Base-by-base conservation (phyloP, 140 eudicot species). In the Anethum foeniculum region DNA sequence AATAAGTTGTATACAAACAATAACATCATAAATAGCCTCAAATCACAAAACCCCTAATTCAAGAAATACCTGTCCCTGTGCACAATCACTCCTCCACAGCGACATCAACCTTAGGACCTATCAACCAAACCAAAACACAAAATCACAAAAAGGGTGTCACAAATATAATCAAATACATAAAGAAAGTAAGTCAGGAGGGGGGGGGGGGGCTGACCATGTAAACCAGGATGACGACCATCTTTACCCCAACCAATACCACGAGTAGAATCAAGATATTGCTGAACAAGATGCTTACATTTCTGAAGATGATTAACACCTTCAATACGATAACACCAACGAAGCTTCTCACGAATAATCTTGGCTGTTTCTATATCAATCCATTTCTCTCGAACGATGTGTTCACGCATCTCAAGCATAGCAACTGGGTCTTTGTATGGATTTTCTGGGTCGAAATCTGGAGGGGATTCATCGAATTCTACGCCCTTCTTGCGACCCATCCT, bases 191-290 rank as follows among this genome's bases (percentile, higher is more conserved):
- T n/a, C n/a, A 18, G 23, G 5, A 77, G 69, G 0, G 7, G 1
- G 12, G 28, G 30, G 65, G 1, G 1, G 4, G 39, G 71, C 23
- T 30, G 52, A 21, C 98, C 98, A 80, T 94, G 98, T 44, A 90
- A 91, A 69, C 85, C 88, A 18, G 87, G 94, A 67, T 91, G 98
- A 23, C 98, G 94, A 52, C 85, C 92, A 77, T 94, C 98, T 83
- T 91, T 94, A 75, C 96, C 96, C 98, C 97, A 94, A 0, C 98
- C 98, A 56, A 94, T 86, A 25, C 98, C 98, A 82, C 97, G 97
- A 25, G 98, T 94, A n/a, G 97, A 83, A 30, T 94, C 98, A 41
- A 94, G 88, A 82, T 94, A 94, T 85, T 92, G 96, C 58, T 90
- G 86, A 62, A 94, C 98, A 75, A 94, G 94, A 51, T 94, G 98